A percentile compares a stretch with the other conserved stretches of the same genome.
These are phyloP conservation scores for Volvox africanus DNA, from an alignment of 139 green algal genomes.

Conservation along the genomic window DNA sequence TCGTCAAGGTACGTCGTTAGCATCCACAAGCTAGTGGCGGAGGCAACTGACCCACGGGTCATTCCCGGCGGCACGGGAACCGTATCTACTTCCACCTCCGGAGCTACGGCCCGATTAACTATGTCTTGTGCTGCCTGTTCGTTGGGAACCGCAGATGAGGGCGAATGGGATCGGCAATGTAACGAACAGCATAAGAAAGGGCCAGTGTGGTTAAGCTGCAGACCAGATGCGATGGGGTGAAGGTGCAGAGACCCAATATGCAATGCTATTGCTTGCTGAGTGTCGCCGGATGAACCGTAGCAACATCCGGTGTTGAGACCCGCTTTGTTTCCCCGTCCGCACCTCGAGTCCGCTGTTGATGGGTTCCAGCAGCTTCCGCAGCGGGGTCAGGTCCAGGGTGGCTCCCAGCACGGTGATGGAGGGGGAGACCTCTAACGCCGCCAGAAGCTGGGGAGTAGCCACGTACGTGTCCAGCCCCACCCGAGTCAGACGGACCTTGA, in stretches of 20 bases:
- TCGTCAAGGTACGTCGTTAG: conserved; percentile 75
- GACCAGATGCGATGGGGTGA: too few species aligned
- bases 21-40: conserved; percentile 56
- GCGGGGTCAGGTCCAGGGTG: conserved; percentile 53
- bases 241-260: too few species aligned
- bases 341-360: conserved; percentile 53
- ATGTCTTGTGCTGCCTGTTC: conserved; percentile 39
- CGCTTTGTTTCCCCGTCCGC: not conserved
- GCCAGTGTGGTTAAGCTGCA: too few species aligned
- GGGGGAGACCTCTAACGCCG: conserved; percentile 52
- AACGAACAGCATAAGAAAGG: too few species aligned
- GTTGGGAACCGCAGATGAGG: too few species aligned
- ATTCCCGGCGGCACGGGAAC: not conserved
- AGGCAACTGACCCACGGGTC: not conserved
- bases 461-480: conserved; percentile 62
- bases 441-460: conserved; percentile 56
- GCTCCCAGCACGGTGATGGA: conserved; percentile 71
- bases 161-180: too few species aligned
- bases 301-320: too few species aligned
- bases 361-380: conserved; percentile 49
- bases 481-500: conserved; percentile 58
- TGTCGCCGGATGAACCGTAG: too few species aligned
- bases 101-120: conserved; percentile 41
- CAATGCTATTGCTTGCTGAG: too few species aligned
- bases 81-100: conserved; percentile 41